Percentiles rank a stretch among this genome's conserved stretches.
These are phyloP conservation scores for Conticribra guillardii DNA, from an alignment of 108 stramenopile species.

Conservation along the genomic window DNA sequence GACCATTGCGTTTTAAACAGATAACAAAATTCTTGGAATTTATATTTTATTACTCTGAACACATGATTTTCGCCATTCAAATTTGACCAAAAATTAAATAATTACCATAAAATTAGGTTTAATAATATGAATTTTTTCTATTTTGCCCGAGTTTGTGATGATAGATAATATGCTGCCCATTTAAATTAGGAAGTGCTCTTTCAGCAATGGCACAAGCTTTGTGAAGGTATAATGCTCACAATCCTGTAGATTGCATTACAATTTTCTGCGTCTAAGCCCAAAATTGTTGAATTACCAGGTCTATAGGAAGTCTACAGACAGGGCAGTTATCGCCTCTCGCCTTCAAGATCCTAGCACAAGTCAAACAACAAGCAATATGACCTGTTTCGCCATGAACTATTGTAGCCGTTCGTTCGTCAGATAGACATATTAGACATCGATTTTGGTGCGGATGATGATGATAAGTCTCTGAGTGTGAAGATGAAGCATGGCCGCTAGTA, in stretches of 20 bases:
- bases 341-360: conserved; percentile 86
- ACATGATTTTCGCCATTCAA: too few species aligned
- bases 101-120: too few species aligned
- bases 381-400: conserved; percentile 94
- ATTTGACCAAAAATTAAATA: too few species aligned
- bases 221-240: not conserved
- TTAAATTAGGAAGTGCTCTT: too few species aligned
- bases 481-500: not conserved
- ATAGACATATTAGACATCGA: conserved; percentile 77
- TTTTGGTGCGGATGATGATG: conserved; percentile 17
- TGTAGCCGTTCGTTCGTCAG: conserved; percentile 81
- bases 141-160: too few species aligned
- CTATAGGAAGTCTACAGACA: conserved; percentile 77
- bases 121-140: too few species aligned
- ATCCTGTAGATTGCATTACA: not conserved
- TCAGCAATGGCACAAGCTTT: not conserved
- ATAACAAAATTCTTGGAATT: too few species aligned
- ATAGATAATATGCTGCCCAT: too few species aligned
- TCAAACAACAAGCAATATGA: conserved; percentile 91
- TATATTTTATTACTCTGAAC: too few species aligned
- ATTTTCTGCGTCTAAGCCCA: conserved; percentile 49
- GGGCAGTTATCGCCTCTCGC: conserved; percentile 82
- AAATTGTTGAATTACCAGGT: conserved; percentile 83
- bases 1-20: too few species aligned
- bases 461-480: not conserved